Evolutionary conservation across 129 eudicot species (phyloP).

Genomic region (Flaveria brownii): DNA sequence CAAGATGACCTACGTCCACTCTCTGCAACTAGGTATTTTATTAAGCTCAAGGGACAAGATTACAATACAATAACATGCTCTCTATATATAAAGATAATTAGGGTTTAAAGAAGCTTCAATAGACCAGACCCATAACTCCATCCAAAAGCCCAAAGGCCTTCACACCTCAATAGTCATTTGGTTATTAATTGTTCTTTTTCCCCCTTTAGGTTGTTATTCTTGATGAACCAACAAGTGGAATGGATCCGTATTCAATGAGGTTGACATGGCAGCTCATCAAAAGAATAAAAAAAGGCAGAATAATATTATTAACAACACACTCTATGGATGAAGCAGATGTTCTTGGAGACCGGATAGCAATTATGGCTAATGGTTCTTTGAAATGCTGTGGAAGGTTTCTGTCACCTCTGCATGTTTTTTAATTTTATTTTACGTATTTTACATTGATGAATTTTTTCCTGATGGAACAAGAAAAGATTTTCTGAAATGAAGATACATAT

Average conservation of each 20-base stretch:
- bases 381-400: conserved; percentile 97
- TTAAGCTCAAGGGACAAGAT: no score
- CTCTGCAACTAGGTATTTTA: no score
- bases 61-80: no score
- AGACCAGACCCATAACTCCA: no score
- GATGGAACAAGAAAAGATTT: background rate
- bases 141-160: no score
- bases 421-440: background rate
- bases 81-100: no score
- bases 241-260: conserved; percentile 99
- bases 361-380: conserved; percentile 97
- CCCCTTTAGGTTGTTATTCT: conserved; percentile 71
- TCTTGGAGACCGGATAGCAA: conserved; percentile 98
- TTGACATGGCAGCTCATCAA: conserved; percentile 97
- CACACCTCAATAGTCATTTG: background rate
- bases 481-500: conserved; percentile 16
- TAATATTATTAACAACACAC: conserved; percentile 90
- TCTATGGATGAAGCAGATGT: conserved; percentile 99
- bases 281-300: conserved; percentile 87
- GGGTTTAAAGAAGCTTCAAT: no score
- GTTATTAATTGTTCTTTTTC: conserved; percentile 13
- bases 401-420: conserved; percentile 19
- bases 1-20: no score
- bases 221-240: conserved; percentile 99
- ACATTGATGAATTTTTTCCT: background rate